Base-by-base conservation (phyloP, 2,329 filamentous ascomycete genomes). In the Aureobasidium sp. region DNA sequence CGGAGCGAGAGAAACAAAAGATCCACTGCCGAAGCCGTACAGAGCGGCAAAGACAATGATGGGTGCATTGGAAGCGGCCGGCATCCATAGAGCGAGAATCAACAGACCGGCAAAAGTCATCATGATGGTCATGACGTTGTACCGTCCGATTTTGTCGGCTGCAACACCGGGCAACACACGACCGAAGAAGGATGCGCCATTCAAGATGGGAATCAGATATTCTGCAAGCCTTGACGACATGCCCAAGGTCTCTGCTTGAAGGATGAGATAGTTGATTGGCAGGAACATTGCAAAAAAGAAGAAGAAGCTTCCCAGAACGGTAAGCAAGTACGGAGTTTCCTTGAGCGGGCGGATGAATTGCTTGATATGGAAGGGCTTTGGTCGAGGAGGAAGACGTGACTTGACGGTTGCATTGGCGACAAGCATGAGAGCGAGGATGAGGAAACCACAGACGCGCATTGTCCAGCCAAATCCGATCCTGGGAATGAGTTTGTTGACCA, bases 21-120 rank as follows among this genome's bases (percentile, higher is more conserved):
- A 83, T 14, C 88, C 88, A 0, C 84, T 86, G 15, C 81, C 81
- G 70, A 90, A 89, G 20, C 87, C 88, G 66, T 88, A 91, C 7
- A 89, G 73, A n/a, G 81, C 77, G 14, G 82, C 80, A 71, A 89
- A 90, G 39, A 84, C 77, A 55, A 90, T 80, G 63, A 87, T 82
- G 1, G 82, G 80, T 0, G 81, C 80, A 11, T 85, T 81, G 41
- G 77, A 76, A 3, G 65, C 64, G 12, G 76, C 79, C 1, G 81
- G 79, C 5, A 85, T 73, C 84, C 84, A 82, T 1, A 87, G 71
- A 31, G 78, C 81, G 0, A 86, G 73, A 14, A 79, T 76, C 1
- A 83, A 67, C 39, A 83, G 75, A 3, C 70, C 69, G 14, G 81
- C 76, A 29, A 79, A 64, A 34, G 73, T 73, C 37, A 78, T 79